Evolutionary conservation across 495 filamentous ascomycete species (phyloP).

Genomic region (Penicillium atrosanguineum): DNA sequence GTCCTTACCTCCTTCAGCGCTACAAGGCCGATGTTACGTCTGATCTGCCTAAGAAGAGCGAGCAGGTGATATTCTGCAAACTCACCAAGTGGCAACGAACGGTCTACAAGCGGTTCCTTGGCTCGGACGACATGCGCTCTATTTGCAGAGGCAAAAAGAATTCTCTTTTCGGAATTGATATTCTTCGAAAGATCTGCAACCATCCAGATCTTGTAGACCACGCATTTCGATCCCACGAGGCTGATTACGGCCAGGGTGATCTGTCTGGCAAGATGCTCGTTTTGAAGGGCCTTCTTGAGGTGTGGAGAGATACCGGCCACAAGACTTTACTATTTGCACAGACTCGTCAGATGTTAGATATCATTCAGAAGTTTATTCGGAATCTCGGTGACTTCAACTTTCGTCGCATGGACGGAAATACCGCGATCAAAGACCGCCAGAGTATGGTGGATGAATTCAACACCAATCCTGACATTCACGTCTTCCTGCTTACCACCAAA

Average conservation of each 20-base stretch:
- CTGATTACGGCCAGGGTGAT: constrained; percentile 64
- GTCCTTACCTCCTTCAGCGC: constrained; percentile 87
- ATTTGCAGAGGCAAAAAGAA: constrained; percentile 74
- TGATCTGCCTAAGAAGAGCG: constrained; percentile 90
- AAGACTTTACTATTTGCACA: constrained; percentile 92
- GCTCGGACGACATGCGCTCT: constrained; percentile 73
- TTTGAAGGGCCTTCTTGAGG: constrained; percentile 73
- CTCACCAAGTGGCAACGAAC: constrained; percentile 72
- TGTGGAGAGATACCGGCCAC: constrained; percentile 84
- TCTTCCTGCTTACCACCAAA: constrained; percentile 92
- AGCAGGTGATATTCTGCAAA: constrained; percentile 94
- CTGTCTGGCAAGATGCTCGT: constrained; percentile 97
- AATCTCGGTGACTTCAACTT: constrained; percentile 68
- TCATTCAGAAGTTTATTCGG: constrained; percentile 76
- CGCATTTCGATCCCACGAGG: constrained; percentile 52
- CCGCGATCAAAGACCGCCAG: constrained; percentile 78
- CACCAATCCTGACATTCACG: constrained; percentile 67
- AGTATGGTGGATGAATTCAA: constrained; percentile 90
- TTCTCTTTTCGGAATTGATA: constrained; percentile 83
- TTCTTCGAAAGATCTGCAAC: constrained; percentile 94
- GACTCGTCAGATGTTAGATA: constrained; percentile 88
- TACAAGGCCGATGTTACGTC: constrained; percentile 91
- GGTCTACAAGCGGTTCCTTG: constrained; percentile 76
- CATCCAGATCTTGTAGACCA: constrained; percentile 86
- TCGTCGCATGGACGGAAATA: constrained; percentile 89